Base-by-base conservation (phyloP, 2,329 filamentous ascomycete genomes). In the Arthrinium phaeospermum region DNA sequence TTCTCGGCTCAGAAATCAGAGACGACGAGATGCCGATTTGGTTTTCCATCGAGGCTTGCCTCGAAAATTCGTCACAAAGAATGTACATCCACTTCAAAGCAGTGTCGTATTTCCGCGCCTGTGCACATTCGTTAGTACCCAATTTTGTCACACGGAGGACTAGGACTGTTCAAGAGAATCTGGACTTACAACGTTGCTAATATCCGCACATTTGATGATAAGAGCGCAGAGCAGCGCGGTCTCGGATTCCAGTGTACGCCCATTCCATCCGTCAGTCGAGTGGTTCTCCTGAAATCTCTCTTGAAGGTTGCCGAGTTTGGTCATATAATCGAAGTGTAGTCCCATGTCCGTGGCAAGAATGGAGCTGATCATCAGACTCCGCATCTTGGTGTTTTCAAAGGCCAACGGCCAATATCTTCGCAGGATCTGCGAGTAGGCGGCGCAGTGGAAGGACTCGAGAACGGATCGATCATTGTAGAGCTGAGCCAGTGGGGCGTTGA, bases 331-430 rank as follows among this genome's bases (percentile, higher is more conserved):
- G 78, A 97, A 97, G 82, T 99, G 96, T 8, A 98, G 84, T 10
- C 95, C 95, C 96, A 99, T 99, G 79, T 99, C 96, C 0, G 96
- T 99, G 3, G 96, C 94, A 34, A 99, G 85, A 73, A 99, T 98
- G n/a, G 94, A 96, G 81, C 94, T 98, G 78, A 98, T 98, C 92
- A 98, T 96, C 8, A 98, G 86, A 76, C 92, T 93, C 71, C 96
- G 91, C 88, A 98, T 94, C 72, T 91, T 91, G 67, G 88, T 87
- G 77, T 96, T 92, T 75, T 92, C 88, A 76, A 97, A 97, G 2
- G 92, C 93, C 4, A 89, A 86, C 0, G 95, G 94, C 96, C 96
- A 99, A 81, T 98, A 92, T 68, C 95, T 91, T 69, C 96, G 92
- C 57, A 99, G 89, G 51, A 99, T 98, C 80, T 98, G 96, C 0